Conservation (phyloP, 2,329 filamentous ascomycete genomes). For the Sarocladiaceae sp. region DNA sequence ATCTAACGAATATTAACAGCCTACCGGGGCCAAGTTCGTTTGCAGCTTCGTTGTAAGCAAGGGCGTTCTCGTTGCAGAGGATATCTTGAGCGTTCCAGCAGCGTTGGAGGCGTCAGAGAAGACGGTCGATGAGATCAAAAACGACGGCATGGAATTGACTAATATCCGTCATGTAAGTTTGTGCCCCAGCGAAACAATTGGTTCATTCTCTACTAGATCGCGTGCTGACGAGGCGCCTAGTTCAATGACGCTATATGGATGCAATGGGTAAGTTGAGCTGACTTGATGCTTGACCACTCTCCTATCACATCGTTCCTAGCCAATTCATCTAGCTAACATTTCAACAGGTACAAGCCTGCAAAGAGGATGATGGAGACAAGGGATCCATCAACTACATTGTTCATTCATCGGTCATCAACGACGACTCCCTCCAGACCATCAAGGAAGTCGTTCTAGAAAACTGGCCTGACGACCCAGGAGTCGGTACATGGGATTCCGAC, state of each 20-base stretch:
- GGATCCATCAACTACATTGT: not conserved
- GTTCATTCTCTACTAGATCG: not conserved
- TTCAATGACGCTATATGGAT: not conserved
- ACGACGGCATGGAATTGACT: not conserved
- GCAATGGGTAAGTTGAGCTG: not conserved
- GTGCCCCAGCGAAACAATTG: too few relatives aligned
- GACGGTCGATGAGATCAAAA: too few relatives aligned
- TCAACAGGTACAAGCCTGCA: not conserved
- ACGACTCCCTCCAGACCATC: not conserved
- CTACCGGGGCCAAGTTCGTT: not conserved
- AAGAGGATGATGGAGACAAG: not conserved
- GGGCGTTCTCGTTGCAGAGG: not conserved
- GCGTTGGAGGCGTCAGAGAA: not conserved
- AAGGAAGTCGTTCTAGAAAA: not conserved
- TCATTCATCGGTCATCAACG: not conserved
- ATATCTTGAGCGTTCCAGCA: not conserved
- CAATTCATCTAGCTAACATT: not conserved
- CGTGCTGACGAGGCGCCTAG: not conserved
- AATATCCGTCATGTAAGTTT: not conserved
- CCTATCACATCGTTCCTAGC: too few relatives aligned
- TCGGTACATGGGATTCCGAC: not conserved
- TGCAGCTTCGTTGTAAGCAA: not conserved
- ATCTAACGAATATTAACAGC: not conserved
- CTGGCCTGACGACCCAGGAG: not conserved
- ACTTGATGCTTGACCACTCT: too few relatives aligned